A percentile compares a stretch with the other conserved stretches of the same genome.
Conservation (phyloP, 192 early-diverging fungal species). For the Paraglomus brasilianum region DNA sequence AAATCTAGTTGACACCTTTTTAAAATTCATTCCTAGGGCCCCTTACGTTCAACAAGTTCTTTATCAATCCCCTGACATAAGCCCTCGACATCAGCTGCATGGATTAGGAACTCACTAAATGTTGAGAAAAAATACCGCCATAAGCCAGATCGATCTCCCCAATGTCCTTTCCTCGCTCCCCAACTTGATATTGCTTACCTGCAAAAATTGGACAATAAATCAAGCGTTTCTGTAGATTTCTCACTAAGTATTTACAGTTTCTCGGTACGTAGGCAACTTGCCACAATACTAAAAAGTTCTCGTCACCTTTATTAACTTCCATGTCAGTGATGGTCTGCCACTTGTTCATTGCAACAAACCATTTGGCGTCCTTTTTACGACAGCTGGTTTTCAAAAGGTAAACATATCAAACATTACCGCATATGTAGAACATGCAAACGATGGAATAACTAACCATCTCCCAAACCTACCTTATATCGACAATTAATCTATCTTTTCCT, state of each 20-base stretch:
- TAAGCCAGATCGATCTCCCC: too few species aligned
- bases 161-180: not conserved
- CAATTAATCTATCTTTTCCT: slow-evolving; percentile 71
- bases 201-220: slow-evolving; percentile 59
- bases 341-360: slow-evolving; percentile 97
- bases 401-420: too few species aligned
- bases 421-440: not conserved
- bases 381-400: slow-evolving; percentile 56
- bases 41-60: slow-evolving; percentile 71
- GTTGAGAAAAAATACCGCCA: slow-evolving; percentile 7
- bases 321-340: slow-evolving; percentile 97
- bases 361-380: slow-evolving; percentile 61
- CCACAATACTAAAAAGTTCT: slow-evolving; percentile 18
- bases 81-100: slow-evolving; percentile 98
- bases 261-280: slow-evolving; percentile 4
- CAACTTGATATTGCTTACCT: too few species aligned
- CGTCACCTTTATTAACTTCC: slow-evolving; percentile 67
- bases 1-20: not conserved
- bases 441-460: not conserved
- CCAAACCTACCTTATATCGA: slow-evolving; percentile 69
- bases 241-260: not conserved
- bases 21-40: not conserved
- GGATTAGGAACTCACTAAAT: slow-evolving; percentile 87
- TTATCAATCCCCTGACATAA: slow-evolving; percentile 91
- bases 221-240: slow-evolving; percentile 46